Base-by-base conservation (phyloP, 176 grass and related monocot species). In the Paspalum notatum region DNA sequence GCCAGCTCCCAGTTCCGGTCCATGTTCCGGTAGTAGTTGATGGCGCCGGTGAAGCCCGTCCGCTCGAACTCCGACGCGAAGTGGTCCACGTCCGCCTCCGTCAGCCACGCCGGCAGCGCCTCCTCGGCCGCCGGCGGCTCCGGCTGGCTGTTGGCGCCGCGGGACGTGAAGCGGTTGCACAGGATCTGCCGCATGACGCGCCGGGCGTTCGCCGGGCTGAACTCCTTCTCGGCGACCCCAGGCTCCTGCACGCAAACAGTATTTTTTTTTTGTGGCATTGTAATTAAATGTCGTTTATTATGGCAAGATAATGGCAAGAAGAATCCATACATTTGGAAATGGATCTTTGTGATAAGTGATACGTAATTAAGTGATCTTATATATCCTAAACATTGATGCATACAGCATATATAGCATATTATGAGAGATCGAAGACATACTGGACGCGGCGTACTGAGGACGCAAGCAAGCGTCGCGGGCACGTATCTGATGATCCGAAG, bases 1-100 rank as follows among this genome's bases (percentile, higher is more conserved):
- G 71, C 64, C 71, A 85, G 64, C 71, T 89, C 82, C 87, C 87
- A 89, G 87, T 89, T 89, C 55, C 87, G 66, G 82, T 89, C 82
- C 87, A 89, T 81, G 87, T 84, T 85, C 55, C 82, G 87, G 87
- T 89, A 89, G 82, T 81, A 89, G 82, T 82, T 85, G 72, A 89
- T 82, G 65, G 9, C 64, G 26, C 78, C 77, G 2, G 87, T 85
- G 78, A 89, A 89, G 5, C 78, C 82, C 8, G 87, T 89, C 77
- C 40, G 68, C 87, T 89, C 87, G 77, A 89, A 89, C 2, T 64
- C 63, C 5, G 77, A 43, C 3, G 56, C 65, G 82, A 89, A 89
- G 71, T 85, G 18, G 46, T 63, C 87, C 61, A 89, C 50, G 63
- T 85, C 87, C 17, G 77, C 71, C 64, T 85, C 71, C 10, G 77